Evolutionary conservation across 257 asterid species (phyloP).

Genomic region (Lithospermum erythrorhizon): DNA sequence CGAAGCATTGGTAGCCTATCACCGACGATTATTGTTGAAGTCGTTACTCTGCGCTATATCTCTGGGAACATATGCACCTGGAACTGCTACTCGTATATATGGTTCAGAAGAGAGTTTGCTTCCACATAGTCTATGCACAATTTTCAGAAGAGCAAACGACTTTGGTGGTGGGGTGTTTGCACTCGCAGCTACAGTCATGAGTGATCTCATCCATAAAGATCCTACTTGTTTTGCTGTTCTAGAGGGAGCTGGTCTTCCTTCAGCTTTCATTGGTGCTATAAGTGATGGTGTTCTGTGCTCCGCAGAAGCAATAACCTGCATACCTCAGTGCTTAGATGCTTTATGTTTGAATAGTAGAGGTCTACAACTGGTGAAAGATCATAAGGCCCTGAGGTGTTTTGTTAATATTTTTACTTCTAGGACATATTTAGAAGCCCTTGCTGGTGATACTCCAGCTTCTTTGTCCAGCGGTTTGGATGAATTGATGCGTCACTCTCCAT

Average conservation of each 20-base stretch:
- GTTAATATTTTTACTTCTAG: conserved; percentile 81
- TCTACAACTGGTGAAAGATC: conserved; percentile 91
- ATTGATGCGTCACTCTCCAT: conserved; percentile 90
- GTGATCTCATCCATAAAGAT: conserved; percentile 97
- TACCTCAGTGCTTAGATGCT: conserved; percentile 96
- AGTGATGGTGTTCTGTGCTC: conserved; percentile 93
- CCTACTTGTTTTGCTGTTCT: conserved; percentile 88
- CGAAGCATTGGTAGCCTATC: conserved; percentile 85
- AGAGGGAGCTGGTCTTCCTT: conserved; percentile 93
- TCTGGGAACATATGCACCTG: conserved; percentile 95
- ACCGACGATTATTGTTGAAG: conserved; percentile 87
- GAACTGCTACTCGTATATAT: conserved; percentile 76
- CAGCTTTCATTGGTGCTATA: conserved; percentile 85
- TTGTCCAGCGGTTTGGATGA: conserved; percentile 93
- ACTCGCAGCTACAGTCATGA: conserved; percentile 97
- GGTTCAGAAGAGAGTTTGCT: conserved; percentile 90
- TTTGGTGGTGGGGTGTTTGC: conserved; percentile 99
- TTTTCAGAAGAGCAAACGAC: conserved; percentile 83
- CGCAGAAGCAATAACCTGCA: conserved; percentile 87
- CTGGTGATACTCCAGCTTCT: conserved; percentile 78
- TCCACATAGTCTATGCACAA: conserved; percentile 80
- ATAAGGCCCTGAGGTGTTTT: conserved; percentile 79
- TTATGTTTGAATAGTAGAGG: conserved; percentile 90
- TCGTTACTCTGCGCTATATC: conserved; percentile 92
- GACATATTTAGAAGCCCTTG: conserved; percentile 70